Base-by-base conservation (phyloP, 2,329 filamentous ascomycete genomes). In the Corniculantispora saksenae region DNA sequence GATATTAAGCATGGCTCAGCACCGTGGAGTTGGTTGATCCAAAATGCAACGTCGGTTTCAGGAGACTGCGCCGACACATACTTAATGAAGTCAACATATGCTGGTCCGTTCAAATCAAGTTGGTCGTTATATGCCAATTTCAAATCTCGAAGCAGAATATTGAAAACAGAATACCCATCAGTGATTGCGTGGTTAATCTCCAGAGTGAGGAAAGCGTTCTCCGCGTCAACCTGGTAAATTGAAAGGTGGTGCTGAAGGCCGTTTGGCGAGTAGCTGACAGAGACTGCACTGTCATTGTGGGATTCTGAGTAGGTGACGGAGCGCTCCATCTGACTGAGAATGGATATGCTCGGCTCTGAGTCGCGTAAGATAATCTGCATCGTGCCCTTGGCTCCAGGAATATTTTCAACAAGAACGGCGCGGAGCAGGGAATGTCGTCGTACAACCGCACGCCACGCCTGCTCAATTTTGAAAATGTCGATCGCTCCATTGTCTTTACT, bases 401-500 rank as follows among this genome's bases (percentile, higher is more conserved):
- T 48, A 2, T 35, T 53, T 19, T 67, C 62, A 6, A 70, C 48
- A 3, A 70, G 51, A 6, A 69, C 45, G 9, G 66, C 58, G 13
- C 67, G 67, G 15, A 69, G 65, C 6, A 67, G 54, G n/a, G 68
- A 47, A 15, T 69, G 68, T 3, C 68, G 57, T 12, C 43, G 58
- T 9, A 69, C 61, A 6, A 66, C 53, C 3, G 51, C 50, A n/a
- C 51, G 54, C 68, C 67, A 69, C 6, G 66, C 59, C 13, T 54
- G 29, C 21, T 48, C 21, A 19, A 67, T 25, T 25, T 29, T 9
- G 23, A 23, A 21, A 6, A 56, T n/a, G 3, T 61, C 63, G 25
- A 65, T 38, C 9, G 47, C 12, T 25, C 47, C 47, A 13, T 50
- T n/a, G 23, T 50, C 47, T 50, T 50, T 50, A 23, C 47, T 50